Evolutionary conservation across 2,329 filamentous ascomycete species (phyloP).

Genomic region (Didymella exigua): DNA sequence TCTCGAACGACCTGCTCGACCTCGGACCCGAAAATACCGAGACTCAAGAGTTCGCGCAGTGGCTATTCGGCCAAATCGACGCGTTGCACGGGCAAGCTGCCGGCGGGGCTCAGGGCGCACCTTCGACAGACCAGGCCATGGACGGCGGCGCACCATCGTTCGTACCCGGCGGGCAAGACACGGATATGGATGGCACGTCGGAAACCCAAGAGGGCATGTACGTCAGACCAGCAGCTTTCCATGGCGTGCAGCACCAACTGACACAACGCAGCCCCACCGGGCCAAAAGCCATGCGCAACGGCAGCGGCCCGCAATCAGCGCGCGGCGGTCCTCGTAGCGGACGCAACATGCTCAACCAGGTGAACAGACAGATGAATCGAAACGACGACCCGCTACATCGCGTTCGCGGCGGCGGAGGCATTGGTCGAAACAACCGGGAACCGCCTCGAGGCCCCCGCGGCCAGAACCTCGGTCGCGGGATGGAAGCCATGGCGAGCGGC

Average conservation of each 20-base stretch:
- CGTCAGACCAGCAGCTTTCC: conserved; percentile 24
- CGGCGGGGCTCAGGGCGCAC: conserved; percentile 32
- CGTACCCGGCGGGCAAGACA: conserved; percentile 58
- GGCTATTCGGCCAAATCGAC: conserved; percentile 90
- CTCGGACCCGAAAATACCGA: conserved; percentile 82
- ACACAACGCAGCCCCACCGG: conserved; percentile 80
- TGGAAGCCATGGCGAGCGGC: conserved; percentile 48
- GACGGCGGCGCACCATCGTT: conserved; percentile 35
- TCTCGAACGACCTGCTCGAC: conserved; percentile 84
- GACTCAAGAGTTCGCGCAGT: conserved; percentile 82
- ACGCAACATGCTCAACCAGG: conserved; percentile 83
- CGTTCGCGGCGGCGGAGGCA: conserved; percentile 73
- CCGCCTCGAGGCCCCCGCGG: conserved; percentile 74
- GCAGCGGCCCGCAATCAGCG: conserved; percentile 48
- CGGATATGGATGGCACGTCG: conserved; percentile 70
- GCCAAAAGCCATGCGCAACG: conserved; percentile 91
- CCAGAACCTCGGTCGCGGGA: conserved; percentile 41
- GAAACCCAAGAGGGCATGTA: conserved; percentile 54
- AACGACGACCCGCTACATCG: conserved; percentile 77
- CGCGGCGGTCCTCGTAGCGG: conserved; percentile 59
- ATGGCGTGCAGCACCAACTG: conserved; percentile 19
- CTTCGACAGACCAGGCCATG: conserved; percentile 30
- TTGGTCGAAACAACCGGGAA: conserved; percentile 80
- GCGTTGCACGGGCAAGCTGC: conserved; percentile 68
- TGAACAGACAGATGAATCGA: conserved; percentile 82